Evolutionary conservation across 2,329 filamentous ascomycete species (phyloP), one percentile per base, ranked within the genome.

Genomic region (Paraphoma chrysanthemicola): DNA sequence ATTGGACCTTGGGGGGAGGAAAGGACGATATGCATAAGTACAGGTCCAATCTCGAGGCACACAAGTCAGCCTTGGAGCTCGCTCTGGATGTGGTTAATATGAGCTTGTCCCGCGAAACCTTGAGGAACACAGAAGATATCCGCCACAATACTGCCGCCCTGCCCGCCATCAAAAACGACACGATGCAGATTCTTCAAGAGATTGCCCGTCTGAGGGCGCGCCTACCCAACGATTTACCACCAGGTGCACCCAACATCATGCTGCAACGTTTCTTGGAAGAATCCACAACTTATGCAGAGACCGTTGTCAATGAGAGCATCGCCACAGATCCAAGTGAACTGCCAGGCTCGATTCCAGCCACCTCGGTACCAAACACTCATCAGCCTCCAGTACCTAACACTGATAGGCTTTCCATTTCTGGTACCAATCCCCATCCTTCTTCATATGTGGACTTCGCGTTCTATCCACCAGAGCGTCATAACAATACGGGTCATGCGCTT

Each of bases 1-100:
- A 54, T 36, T 56, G 58, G 54, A 43, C 48, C 2, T 16, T 58
- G 39, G 48, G 48, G 3, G 45, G 47, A 11, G 57, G 54, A 6
- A 53, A 54, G 16, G 50, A 33, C 7, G 57, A 60, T 16, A 57
- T 60, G 53, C 30, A 42, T 5, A 53, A 60, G 50, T 31, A 51
- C 6, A 44, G 53, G 33, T 54, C 43, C 7, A 54, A 30, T 17
- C 39, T 60, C 3, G 54, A 60, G 48, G 46, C 57, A 14, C 57
- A 60, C 30, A 60, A 54, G 23, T 18, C 53, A 2, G 41, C 57
- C 11, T 38, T 60, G 9, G 48, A 54, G 9, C 33, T 60, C 10
- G 53, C 53, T 31, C 30, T 60, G 16, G 49, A 56, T 6, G 41
- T 60, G 46, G 33, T 57, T 17, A 17, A 49, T n/a, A 48, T 56